Base-by-base conservation (phyloP, 257 asterid species). In the Verbena officinalis region DNA sequence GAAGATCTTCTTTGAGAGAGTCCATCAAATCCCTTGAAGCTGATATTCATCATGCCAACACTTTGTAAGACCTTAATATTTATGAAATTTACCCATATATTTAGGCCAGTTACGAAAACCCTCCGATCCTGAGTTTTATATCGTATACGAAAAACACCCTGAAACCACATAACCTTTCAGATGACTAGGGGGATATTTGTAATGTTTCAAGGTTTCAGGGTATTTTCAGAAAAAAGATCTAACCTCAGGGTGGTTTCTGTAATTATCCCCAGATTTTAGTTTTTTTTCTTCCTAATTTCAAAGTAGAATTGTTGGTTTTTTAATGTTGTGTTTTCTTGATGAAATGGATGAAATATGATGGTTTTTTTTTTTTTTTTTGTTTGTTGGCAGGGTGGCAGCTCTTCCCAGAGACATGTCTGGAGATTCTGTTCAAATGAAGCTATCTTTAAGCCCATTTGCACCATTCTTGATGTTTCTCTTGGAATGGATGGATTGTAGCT, bases 11-110 rank as follows among this genome's bases (percentile, higher is more conserved):
- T 43, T 67, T 81, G 38, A 78, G 81, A 74, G 95, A 86, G 67
- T 84, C 89, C 8, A 73, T 84, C 76, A 81, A 86, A 61, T 72
- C 82, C 68, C 78, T 84, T 59, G 91, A 86, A 86, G 83, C 81
- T 76, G 91, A 86, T 80, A 69, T 86, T 73, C 85, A 76, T 65
- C 87, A 86, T 78, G 95, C 95, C 78, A 86, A 86, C 76, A 61
- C 68, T 65, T 51, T 86, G 95, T 86, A 76, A 79, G 81, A 73
- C 27, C 30, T 23, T 13, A 7, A 20, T 1, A 9, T n/a, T 23
- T 70, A 16, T n/a, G 12, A 21, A 33, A n/a, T n/a, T n/a, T n/a
- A n/a, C n/a, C n/a, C n/a, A n/a, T n/a, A n/a, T n/a, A n/a, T n/a
- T n/a, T n/a, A n/a, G n/a, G n/a, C n/a, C n/a, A n/a, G n/a, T n/a